These are phyloP conservation scores for Mucuna pruriens DNA, from an alignment of 306 rosid species.

Conservation along the genomic window DNA sequence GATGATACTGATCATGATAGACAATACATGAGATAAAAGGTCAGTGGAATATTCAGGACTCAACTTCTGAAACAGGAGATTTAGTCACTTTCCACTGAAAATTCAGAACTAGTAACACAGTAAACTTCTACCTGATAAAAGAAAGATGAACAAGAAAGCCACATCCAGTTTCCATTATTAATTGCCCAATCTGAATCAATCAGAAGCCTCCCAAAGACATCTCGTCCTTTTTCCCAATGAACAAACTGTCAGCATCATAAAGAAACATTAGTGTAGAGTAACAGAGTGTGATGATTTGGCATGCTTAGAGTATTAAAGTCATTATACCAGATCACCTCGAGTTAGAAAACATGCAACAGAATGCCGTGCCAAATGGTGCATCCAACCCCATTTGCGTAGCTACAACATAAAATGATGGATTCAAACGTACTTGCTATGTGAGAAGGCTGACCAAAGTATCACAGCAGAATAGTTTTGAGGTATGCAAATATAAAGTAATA, in stretches of 20 bases:
- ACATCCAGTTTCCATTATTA: conserved; percentile 94
- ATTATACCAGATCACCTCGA: conserved; percentile 90
- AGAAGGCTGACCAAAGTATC: conserved; percentile 26
- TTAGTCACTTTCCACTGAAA: conserved; percentile 26
- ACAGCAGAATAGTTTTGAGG: neutral
- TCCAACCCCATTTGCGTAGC: conserved; percentile 97
- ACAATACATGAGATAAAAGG: conserved; percentile 29
- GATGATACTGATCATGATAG: conserved; percentile 69
- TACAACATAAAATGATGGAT: conserved; percentile 47
- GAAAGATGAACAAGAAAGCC: conserved; percentile 96
- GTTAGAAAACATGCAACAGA: conserved; percentile 91
- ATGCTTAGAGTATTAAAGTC: neutral
- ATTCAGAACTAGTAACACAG: conserved; percentile 1
- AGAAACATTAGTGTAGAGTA: conserved; percentile 29
- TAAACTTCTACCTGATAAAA: conserved; percentile 79
- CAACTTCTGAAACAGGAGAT: conserved; percentile 36
- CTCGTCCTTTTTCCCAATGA: conserved; percentile 97
- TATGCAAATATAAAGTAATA: conserved; percentile 1
- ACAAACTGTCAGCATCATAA: conserved; percentile 59
- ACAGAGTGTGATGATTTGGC: conserved; percentile 24
- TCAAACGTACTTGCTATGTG: conserved; percentile 25
- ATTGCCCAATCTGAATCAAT: conserved; percentile 98
- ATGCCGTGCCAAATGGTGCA: conserved; percentile 97
- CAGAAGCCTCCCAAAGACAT: conserved; percentile 92
- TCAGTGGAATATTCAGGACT: conserved; percentile 27